Conservation (phyloP, 73 alveolate species). For the Uronychia setigera region DNA sequence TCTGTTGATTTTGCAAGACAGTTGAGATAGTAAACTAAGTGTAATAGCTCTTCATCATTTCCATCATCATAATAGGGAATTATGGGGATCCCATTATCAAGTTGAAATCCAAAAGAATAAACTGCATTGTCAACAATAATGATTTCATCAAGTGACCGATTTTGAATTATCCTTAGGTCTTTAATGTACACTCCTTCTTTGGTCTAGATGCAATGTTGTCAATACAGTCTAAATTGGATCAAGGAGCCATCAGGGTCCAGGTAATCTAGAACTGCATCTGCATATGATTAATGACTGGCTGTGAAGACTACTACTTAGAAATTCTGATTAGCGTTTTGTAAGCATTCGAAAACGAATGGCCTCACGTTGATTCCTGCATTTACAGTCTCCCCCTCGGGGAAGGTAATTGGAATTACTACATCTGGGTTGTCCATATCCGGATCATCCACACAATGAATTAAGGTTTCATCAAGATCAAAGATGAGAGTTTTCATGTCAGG, state of each 20-base stretch:
- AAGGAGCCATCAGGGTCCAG: slow-evolving; percentile 77
- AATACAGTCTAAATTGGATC: slow-evolving; percentile 74
- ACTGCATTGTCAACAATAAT: slow-evolving; percentile 81
- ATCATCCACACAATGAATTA: slow-evolving; percentile 71
- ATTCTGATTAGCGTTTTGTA: slow-evolving; percentile 39
- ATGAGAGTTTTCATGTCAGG: slow-evolving; percentile 41
- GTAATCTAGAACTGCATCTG: slow-evolving; percentile 83
- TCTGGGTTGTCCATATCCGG: slow-evolving; percentile 52
- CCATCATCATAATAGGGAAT: slow-evolving; percentile 73
- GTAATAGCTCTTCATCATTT: slow-evolving; percentile 69
- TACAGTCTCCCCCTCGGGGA: slow-evolving; percentile 51
- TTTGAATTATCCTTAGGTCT: slow-evolving; percentile 58
- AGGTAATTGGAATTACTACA: slow-evolving; percentile 29
- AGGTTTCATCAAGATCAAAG: slow-evolving; percentile 71
- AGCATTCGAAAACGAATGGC: slow-evolving; percentile 48
- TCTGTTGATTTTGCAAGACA: background rate
- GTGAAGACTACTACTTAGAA: slow-evolving; percentile 61
- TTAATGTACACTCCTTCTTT: slow-evolving; percentile 44
- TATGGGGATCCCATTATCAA: slow-evolving; percentile 84
- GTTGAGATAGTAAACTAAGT: slow-evolving; percentile 37
- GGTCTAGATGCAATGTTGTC: slow-evolving; percentile 74
- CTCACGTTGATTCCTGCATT: slow-evolving; percentile 61
- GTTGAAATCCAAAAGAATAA: slow-evolving; percentile 65
- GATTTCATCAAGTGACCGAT: slow-evolving; percentile 63
- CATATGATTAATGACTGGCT: slow-evolving; percentile 65